Base-by-base conservation (phyloP, 1,284 basidiomycete genomes). In the Cystobasidium pallidum region DNA sequence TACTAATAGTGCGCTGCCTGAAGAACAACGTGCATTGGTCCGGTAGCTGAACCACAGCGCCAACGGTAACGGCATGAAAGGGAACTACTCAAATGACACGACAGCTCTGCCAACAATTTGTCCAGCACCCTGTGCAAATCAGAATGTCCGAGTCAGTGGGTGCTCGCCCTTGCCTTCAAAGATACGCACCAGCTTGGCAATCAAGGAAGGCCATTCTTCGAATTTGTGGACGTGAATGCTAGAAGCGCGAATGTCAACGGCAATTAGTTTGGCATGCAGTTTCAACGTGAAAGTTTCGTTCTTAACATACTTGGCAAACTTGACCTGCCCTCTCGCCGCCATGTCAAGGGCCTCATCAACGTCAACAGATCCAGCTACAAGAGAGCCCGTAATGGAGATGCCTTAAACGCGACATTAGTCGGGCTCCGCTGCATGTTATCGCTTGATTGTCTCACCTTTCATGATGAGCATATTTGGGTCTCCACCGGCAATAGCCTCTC, bases 351-450 rank as follows among this genome's bases (percentile, higher is more conserved):
- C 77, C 71, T 80, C 80, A 45, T 77, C 74, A 1, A 77, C 76
- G 59, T 80, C 78, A 72, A 76, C 75, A 26, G 77, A 74, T 75
- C 79, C 80, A 11, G 80, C 80, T 19, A 80, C 79, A 67, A 80
- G 79, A 19, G 75, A 75, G 13, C 75, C 75, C 11, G 41, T 34
- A 26, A 26, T 24, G 13, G 59, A 10, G 28, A 62, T 41, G 34
- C 59, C 36, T 30, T n/a, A n/a, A n/a, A n/a, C n/a, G n/a, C n/a
- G n/a, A n/a, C n/a, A n/a, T n/a, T n/a, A n/a, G n/a, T n/a, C n/a
- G n/a, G n/a, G n/a, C n/a, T n/a, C n/a, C n/a, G n/a, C n/a, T n/a
- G n/a, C 47, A 78, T 74, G 32, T n/a, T 67, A 74, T 66, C 47
- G 47, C 10, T 8, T 19, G 7, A 24, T n/a, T 7, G 8, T 7